A percentile compares a stretch with the other conserved stretches of the same genome.
phyloP scores from a whole-genome alignment of 768 basidiomycete species.

The Psilocybe cyanescens region DNA sequence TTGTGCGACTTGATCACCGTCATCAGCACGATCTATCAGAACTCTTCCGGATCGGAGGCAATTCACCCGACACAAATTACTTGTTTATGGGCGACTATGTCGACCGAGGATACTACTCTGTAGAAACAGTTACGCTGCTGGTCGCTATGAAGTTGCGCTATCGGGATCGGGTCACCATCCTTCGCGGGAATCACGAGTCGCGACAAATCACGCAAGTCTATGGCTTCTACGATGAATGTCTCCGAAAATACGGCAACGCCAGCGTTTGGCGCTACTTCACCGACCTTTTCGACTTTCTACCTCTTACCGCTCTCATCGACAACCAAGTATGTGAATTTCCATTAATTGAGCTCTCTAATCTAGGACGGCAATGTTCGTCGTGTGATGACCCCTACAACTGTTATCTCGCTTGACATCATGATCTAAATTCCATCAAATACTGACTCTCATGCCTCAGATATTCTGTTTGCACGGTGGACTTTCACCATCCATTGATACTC shows the following conservation, averaged over 20 bases:
- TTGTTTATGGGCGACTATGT: slow-evolving; percentile 99
- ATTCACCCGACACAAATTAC: slow-evolving; percentile 99
- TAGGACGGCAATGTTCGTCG: slow-evolving; percentile 14
- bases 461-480: slow-evolving; percentile 98
- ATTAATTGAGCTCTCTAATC: slow-evolving; percentile 4
- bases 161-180: slow-evolving; percentile 96
- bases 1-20: slow-evolving; percentile 3
- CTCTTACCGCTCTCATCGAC: slow-evolving; percentile 96
- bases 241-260: slow-evolving; percentile 99
- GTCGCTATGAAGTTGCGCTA: slow-evolving; percentile 98
- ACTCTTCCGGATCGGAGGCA: slow-evolving; percentile 97
- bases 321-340: slow-evolving; percentile 81
- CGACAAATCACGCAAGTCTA: slow-evolving; percentile 99
- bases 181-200: slow-evolving; percentile 98
- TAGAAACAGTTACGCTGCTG: slow-evolving; percentile 97
- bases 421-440: slow-evolving; percentile 1
- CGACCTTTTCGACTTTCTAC: slow-evolving; percentile 97
- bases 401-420: slow-evolving; percentile 13
- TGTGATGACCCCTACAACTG: slow-evolving; percentile 20
- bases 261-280: slow-evolving; percentile 99
- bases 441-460: slow-evolving; percentile 61
- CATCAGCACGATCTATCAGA: slow-evolving; percentile 97
- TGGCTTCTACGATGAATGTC: slow-evolving; percentile 99
- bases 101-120: slow-evolving; percentile 98
- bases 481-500: slow-evolving; percentile 98